Percentiles rank a stretch among this genome's conserved stretches.
These are phyloP conservation scores for Penicillium coffeae DNA, from an alignment of 495 filamentous ascomycete species.

Conservation along the genomic window DNA sequence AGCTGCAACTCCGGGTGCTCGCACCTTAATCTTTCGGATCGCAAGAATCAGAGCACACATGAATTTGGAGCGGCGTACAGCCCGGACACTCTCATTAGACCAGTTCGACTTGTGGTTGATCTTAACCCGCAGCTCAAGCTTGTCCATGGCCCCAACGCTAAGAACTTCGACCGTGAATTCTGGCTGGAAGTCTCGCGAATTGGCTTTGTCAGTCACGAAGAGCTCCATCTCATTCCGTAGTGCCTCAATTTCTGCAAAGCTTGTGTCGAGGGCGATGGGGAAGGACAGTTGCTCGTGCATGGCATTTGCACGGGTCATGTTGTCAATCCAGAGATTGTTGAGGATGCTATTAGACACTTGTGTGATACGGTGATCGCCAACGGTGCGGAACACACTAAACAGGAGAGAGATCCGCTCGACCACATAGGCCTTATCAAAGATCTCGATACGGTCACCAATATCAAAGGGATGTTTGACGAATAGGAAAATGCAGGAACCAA, in stretches of 20 bases:
- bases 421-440: conserved; percentile 62
- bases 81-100: conserved; percentile 83
- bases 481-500: conserved; percentile 96
- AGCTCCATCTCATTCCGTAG: conserved; percentile 74
- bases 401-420: conserved; percentile 94
- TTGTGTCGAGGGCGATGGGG: conserved; percentile 76
- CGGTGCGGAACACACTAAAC: conserved; percentile 86
- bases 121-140: conserved; percentile 74
- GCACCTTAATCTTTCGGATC: conserved; percentile 80
- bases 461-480: conserved; percentile 97
- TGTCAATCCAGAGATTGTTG: conserved; percentile 90
- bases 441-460: conserved; percentile 90
- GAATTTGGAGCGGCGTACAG: conserved; percentile 85
- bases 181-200: conserved; percentile 85
- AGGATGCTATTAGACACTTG: conserved; percentile 89
- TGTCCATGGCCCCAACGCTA: conserved; percentile 82
- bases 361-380: conserved; percentile 75
- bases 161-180: conserved; percentile 74
- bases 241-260: conserved; percentile 79
- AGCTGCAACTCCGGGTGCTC: conserved; percentile 69
- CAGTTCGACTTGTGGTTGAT: conserved; percentile 95
- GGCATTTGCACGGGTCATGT: conserved; percentile 80
- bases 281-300: conserved; percentile 86
- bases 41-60: conserved; percentile 90
- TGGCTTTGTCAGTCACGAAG: conserved; percentile 81